Evolutionary conservation across 306 rosid species (phyloP).

Genomic region (Rosa rugosa): DNA sequence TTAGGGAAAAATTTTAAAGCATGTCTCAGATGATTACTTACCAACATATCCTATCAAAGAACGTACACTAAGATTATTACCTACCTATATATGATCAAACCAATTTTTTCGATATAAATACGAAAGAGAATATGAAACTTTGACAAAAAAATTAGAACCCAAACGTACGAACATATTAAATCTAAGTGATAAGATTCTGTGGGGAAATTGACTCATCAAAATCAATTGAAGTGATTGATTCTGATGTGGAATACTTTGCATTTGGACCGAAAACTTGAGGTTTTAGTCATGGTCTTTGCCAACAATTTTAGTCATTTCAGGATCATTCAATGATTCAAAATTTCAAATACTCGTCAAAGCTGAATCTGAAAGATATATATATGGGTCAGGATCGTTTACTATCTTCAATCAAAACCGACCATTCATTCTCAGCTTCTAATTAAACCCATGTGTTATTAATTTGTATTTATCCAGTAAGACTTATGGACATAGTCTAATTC

Average conservation of each 20-base stretch:
- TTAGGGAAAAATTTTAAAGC: not conserved
- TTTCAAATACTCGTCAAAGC: not conserved
- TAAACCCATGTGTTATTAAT: not conserved
- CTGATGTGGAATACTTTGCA: not conserved
- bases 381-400: not conserved
- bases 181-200: conserved; percentile 23
- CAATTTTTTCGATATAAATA: not conserved
- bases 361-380: not conserved
- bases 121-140: not conserved
- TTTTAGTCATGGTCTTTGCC: not conserved
- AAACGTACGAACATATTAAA: not conserved
- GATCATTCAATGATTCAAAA: not conserved
- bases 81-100: not conserved
- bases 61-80: not conserved
- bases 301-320: not conserved
- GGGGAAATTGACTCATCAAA: not conserved
- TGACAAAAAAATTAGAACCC: not conserved
- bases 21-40: not conserved
- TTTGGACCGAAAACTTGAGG: not conserved
- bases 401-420: conserved; percentile 2
- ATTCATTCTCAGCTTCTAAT: not conserved
- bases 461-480: not conserved
- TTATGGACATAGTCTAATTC: not conserved
- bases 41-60: not conserved
- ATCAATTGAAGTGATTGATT: conserved; percentile 9